Evolutionary conservation across 2,329 filamentous ascomycete genomes (phyloP).

Genomic region (Ophiostoma perfectum): DNA sequence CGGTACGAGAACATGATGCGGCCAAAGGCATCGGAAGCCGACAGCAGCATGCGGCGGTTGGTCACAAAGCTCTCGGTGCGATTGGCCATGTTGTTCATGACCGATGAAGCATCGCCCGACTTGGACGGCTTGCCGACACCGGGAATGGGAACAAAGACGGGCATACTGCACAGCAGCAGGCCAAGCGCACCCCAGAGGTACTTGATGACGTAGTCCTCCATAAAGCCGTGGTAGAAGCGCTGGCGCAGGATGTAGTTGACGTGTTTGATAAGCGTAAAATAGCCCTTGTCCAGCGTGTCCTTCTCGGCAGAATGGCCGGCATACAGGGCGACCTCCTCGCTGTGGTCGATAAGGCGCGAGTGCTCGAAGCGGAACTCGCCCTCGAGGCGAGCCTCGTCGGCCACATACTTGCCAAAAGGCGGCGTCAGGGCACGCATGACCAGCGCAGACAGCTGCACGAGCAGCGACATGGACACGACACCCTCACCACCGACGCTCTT

Average conservation of each 20-base stretch:
- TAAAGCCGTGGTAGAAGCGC: constrained; percentile 94
- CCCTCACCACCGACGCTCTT: constrained; percentile 95
- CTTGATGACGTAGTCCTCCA: constrained; percentile 99
- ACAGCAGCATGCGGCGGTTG: constrained; percentile 84
- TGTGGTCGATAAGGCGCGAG: constrained; percentile 89
- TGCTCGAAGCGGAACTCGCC: constrained; percentile 96
- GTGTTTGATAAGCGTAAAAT: constrained; percentile 98
- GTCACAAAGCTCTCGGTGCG: constrained; percentile 79
- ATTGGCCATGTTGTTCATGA: constrained; percentile 57
- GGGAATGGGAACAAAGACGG: constrained; percentile 91
- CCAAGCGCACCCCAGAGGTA: constrained; percentile 98
- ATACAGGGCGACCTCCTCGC: constrained; percentile 90
- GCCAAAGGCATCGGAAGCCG: constrained; percentile 91
- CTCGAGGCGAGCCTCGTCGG: constrained; percentile 88
- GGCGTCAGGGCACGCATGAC: constrained; percentile 92
- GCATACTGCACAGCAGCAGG: constrained; percentile 84
- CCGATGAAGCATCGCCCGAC: constrained; percentile 3
- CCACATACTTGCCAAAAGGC: constrained; percentile 95
- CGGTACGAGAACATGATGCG: constrained; percentile 98
- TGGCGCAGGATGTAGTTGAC: constrained; percentile 90
- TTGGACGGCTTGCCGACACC: constrained; percentile 48
- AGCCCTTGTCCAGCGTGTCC: constrained; percentile 93
- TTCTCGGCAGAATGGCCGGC: constrained; percentile 90
- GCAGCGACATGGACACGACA: constrained; percentile 86
- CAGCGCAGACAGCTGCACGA: constrained; percentile 88